Conservation (phyloP, 1,284 basidiomycete species). For the Malassezia caprae region DNA sequence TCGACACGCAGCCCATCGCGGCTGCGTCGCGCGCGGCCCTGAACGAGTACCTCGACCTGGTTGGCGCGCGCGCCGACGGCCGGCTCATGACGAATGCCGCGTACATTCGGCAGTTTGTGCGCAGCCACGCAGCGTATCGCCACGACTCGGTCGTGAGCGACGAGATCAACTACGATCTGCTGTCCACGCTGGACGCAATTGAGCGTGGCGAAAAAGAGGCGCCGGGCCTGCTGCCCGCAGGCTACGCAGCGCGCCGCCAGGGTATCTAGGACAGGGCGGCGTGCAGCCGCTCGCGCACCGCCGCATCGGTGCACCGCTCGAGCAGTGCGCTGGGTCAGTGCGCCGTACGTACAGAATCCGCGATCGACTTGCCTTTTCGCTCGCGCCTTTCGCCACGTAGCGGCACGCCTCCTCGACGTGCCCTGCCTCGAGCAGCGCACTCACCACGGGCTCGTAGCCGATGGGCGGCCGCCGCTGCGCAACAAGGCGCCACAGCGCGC, state of each 20-base stretch:
- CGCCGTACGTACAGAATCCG: not conserved
- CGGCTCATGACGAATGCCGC: slow-evolving; percentile 72
- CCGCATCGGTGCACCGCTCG: slow-evolving; percentile 6
- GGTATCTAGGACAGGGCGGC: slow-evolving; percentile 8
- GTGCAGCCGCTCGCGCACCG: not conserved
- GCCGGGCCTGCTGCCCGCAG: slow-evolving; percentile 40
- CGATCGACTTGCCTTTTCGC: slow-evolving; percentile 5
- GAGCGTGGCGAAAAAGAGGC: slow-evolving; percentile 43
- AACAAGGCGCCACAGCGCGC: slow-evolving; percentile 30
- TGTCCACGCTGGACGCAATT: slow-evolving; percentile 69
- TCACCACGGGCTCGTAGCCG: slow-evolving; percentile 57
- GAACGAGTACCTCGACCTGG: slow-evolving; percentile 48
- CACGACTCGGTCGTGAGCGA: slow-evolving; percentile 78
- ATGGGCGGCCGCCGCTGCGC: slow-evolving; percentile 67
- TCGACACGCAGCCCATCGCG: slow-evolving; percentile 76
- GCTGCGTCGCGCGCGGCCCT: slow-evolving; percentile 60
- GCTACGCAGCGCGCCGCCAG: slow-evolving; percentile 25
- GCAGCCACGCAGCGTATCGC: slow-evolving; percentile 77
- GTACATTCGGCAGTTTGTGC: slow-evolving; percentile 87
- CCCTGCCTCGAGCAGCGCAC: slow-evolving; percentile 30
- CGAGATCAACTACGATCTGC: slow-evolving; percentile 78
- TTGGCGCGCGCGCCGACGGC: slow-evolving; percentile 54
- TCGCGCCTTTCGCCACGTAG: slow-evolving; percentile 20
- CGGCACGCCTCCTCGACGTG: slow-evolving; percentile 30
- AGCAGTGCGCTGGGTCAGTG: slow-evolving; percentile 6